phyloP scores from a whole-genome alignment of 2,329 filamentous ascomycete genomes.

The Colletotrichum sp. region DNA sequence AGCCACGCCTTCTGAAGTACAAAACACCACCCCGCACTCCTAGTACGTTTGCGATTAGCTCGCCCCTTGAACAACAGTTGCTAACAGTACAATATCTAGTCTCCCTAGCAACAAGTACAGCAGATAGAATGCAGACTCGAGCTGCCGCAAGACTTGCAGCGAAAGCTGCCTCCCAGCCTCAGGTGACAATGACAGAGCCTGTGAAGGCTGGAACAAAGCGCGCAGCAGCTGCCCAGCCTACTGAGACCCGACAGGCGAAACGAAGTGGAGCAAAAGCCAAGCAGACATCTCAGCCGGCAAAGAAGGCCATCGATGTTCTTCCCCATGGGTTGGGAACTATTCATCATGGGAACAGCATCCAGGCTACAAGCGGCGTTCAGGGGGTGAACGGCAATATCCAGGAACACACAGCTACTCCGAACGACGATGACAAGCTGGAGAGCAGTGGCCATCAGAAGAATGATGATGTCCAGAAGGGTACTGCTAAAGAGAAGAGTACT shows the following conservation, averaged over 20 bases:
- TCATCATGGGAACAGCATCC: neutral
- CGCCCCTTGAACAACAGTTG: neutral
- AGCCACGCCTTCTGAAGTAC: neutral
- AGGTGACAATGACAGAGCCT: neutral
- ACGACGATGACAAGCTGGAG: neutral
- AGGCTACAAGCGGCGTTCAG: neutral
- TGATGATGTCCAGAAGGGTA: neutral
- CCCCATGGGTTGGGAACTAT: conserved; percentile 22
- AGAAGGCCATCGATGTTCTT: neutral
- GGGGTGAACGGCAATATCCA: neutral
- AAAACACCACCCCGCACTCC: neutral
- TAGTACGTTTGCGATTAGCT: neutral
- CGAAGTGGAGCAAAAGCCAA: neutral
- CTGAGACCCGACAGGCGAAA: neutral
- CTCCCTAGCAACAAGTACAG: too few relatives aligned
- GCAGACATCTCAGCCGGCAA: neutral
- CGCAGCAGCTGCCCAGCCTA: neutral
- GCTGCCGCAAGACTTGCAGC: neutral
- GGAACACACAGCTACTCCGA: neutral
- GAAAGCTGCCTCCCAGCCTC: neutral
- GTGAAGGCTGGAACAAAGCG: neutral
- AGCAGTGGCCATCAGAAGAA: neutral
- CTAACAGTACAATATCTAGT: neutral
- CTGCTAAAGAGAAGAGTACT: neutral
- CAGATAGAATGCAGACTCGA: neutral